Conservation (phyloP, 75 land plant species). For the Picea glauca region DNA sequence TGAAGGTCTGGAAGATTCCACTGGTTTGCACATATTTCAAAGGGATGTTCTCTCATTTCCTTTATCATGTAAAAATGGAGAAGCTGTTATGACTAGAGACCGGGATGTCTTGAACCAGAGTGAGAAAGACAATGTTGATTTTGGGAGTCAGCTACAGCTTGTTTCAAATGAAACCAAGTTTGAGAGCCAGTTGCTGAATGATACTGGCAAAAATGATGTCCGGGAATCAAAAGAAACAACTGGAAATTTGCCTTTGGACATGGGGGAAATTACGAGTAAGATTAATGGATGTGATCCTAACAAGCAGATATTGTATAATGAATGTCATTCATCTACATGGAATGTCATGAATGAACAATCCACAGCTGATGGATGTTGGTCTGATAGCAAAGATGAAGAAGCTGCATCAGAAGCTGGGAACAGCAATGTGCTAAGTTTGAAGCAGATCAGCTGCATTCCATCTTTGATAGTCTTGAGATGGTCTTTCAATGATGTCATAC, state of each 20-base stretch:
- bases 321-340: background rate
- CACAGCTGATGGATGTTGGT: background rate
- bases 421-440: conserved; percentile 3
- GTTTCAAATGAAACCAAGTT: background rate
- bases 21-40: background rate
- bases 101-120: background rate
- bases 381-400: background rate
- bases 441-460: conserved; percentile 12
- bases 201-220: background rate
- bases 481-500: conserved; percentile 65
- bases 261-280: background rate
- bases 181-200: background rate
- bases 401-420: background rate
- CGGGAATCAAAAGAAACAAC: background rate
- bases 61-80: background rate
- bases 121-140: background rate
- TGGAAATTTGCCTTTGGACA: background rate
- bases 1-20: background rate
- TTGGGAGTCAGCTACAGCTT: background rate
- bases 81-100: background rate
- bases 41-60: background rate
- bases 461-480: conserved; percentile 33
- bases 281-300: background rate
- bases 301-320: background rate
- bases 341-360: background rate